Base-by-base conservation (phyloP, 75 land plant genomes). In the Selaginella moellendorffii region DNA sequence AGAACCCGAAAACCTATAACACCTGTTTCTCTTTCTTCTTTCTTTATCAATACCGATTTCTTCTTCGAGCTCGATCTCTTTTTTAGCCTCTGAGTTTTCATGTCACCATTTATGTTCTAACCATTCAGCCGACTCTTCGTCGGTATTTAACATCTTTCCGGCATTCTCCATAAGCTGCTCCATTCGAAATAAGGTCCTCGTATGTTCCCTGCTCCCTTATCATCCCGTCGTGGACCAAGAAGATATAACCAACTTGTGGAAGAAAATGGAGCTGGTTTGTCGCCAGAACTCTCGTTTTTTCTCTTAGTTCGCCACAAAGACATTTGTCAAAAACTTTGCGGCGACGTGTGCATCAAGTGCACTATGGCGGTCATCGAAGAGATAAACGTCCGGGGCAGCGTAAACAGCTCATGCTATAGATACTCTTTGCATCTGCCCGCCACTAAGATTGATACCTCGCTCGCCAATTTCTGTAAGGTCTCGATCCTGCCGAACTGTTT, bases 241-340 rank as follows among this genome's bases (percentile, higher is more conserved):
- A 54, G 52, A 95, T 84, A 62, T 76, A 79, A 74, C 89, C 97
- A 56, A 95, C 99, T 31, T 86, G 77, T 19, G 97, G 79, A 28
- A 95, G 90, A 73, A 95, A 89, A 73, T 95, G 99, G 9, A 95
- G 77, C 73, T 95, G 99, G 67, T 95, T 95, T 8, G 96, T 95
- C 30, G 89, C 99, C 52, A 95, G 78, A 5, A 95, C 84, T 24
- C 97, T 67, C 14, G 99, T 95, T 74, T 86, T 95, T 17, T 74
- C 79, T 52, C 69, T 65, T n/a, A 95, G 67, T 63, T 83, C 88
- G 60, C 78, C 86, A 69, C 74, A 81, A 56, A 89, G 78, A 70
- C 99, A 95, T 62, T 61, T 79, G 24, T 90, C 87, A 36, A 54
- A 52, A 18, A 71, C 73, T 31, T 71, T 19, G 17, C 69, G 61